Evolutionary conservation across 192 early-diverging fungal species (phyloP), one percentile per base, ranked within the genome.

Genomic region (Backusella mclennaniae): DNA sequence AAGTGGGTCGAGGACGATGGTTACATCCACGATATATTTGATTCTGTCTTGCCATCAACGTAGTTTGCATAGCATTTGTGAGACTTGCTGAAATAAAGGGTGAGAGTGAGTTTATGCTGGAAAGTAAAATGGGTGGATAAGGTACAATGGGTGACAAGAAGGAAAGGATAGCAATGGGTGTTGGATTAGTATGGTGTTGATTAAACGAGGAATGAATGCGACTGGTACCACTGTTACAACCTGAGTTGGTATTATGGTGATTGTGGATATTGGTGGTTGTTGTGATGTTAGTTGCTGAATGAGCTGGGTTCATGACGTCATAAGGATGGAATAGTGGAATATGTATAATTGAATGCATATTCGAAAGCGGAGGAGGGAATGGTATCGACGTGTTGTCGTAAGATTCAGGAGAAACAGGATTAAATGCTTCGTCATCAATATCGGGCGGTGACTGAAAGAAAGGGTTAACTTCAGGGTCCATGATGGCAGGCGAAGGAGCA

Each of bases 351-450:
- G 88, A 87, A 33, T 83, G 83, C 9, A 80, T 76, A 79, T 87
- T 87, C 26, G 77, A 79, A 26, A 78, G 35, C 21, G 83, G 82
- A 31, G 76, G 66, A 19, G 78, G 77, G 36, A 79, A 79, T 41
- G 72, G 70, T 14, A 79, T 31, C 8, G 79, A 76, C 12, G 70
- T 35, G 35, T 39, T 19, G 36, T 68, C 38, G 35, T 79, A 72
- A 6, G 80, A 73, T 74, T 80, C 73, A 29, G 83, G 75, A 19
- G 85, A 78, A 35, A 77, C 82, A n/a, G 88, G 88, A 66, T 89
- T 85, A 71, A 89, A 89, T 38, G 88, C 81, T 23, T 86, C 85
- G 23, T 89, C 86, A 44, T 89, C 88, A 56, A 87, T 89, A 21
- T 80, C 78, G 26, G 86, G 85, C 11, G 80, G 33, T 1, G 84